A percentile compares a stretch with the other conserved stretches of the same genome.
phyloP scores from a whole-genome alignment of 352 stramenopile species.

The Phytophthora pseudosyringae region DNA sequence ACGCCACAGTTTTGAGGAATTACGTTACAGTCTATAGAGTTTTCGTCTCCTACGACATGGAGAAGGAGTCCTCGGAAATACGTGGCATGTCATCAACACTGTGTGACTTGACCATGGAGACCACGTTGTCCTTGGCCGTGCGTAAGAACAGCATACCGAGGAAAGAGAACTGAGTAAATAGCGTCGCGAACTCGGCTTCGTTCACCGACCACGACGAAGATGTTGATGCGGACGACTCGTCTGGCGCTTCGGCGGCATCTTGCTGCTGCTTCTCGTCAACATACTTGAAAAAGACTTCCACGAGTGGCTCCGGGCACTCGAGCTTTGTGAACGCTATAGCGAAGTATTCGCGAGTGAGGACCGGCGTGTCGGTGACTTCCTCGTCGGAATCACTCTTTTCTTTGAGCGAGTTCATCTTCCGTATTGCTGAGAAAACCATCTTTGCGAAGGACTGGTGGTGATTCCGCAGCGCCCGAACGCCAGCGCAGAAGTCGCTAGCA shows the following conservation, averaged over 20 bases:
- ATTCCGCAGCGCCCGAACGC: constrained; percentile 63
- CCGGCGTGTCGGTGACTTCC: constrained; percentile 1
- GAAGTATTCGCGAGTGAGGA: constrained; percentile 49
- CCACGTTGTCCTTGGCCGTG: constrained; percentile 68
- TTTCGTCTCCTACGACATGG: constrained; percentile 10
- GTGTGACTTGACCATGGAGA: constrained; percentile 53
- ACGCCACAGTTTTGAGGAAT: constrained; percentile 24
- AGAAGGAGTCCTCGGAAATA: constrained; percentile 60
- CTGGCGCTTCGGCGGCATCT: not conserved
- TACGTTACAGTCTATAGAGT: constrained; percentile 18
- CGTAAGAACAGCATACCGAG: constrained; percentile 70
- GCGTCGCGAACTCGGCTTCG: constrained; percentile 44
- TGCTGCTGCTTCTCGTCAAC: constrained; percentile 42
- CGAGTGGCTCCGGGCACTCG: constrained; percentile 61
- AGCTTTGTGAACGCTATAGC: constrained; percentile 57
- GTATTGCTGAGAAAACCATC: constrained; percentile 71
- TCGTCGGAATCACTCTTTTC: constrained; percentile 29
- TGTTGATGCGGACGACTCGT: constrained; percentile 8
- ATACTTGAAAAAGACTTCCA: constrained; percentile 70
- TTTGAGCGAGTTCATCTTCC: constrained; percentile 47
- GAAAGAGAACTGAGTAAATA: constrained; percentile 70
- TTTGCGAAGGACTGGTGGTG: constrained; percentile 60
- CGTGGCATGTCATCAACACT: constrained; percentile 57
- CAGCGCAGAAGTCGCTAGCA: constrained; percentile 69
- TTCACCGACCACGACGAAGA: constrained; percentile 43